phyloP scores from a whole-genome alignment of 495 filamentous ascomycete species.

The Podospora appendiculata region DNA sequence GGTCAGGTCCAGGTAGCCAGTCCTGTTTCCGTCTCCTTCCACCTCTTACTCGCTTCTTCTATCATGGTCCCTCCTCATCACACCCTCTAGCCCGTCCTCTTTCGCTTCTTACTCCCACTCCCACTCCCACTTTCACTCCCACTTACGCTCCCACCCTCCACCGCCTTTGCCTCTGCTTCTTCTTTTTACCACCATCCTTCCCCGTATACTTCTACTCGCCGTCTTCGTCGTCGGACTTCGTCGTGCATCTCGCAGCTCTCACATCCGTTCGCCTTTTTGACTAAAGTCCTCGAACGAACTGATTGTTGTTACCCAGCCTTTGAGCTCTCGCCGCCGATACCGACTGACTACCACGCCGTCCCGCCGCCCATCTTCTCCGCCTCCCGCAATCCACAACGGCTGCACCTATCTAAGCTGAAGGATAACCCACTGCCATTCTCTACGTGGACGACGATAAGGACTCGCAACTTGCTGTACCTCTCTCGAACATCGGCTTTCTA shows the following conservation, averaged over 20 bases:
- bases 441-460: not conserved
- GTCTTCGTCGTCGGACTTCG: constrained; percentile 17
- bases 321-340: constrained; percentile 2
- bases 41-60: constrained; percentile 24
- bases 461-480: not conserved
- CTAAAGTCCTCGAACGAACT: constrained; percentile 1
- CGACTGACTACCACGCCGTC: not conserved
- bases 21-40: constrained; percentile 25
- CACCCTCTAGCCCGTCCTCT: constrained; percentile 1
- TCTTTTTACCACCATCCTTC: constrained; percentile 2
- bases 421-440: not conserved
- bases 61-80: constrained; percentile 15
- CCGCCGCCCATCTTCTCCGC: constrained; percentile 13
- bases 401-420: not conserved
- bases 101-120: constrained; percentile 5
- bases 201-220: constrained; percentile 24
- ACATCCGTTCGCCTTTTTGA: not conserved
- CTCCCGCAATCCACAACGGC: constrained; percentile 5
- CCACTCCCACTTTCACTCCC: constrained; percentile 8
- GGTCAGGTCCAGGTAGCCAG: constrained; percentile 7
- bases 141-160: constrained; percentile 10
- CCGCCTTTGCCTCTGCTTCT: constrained; percentile 18
- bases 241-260: constrained; percentile 2
- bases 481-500: not conserved
- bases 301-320: not conserved